A percentile compares a stretch with the other conserved stretches of the same genome.
Evolutionary conservation across 306 rosid species (phyloP).

Genomic region (Cucumis melo): DNA sequence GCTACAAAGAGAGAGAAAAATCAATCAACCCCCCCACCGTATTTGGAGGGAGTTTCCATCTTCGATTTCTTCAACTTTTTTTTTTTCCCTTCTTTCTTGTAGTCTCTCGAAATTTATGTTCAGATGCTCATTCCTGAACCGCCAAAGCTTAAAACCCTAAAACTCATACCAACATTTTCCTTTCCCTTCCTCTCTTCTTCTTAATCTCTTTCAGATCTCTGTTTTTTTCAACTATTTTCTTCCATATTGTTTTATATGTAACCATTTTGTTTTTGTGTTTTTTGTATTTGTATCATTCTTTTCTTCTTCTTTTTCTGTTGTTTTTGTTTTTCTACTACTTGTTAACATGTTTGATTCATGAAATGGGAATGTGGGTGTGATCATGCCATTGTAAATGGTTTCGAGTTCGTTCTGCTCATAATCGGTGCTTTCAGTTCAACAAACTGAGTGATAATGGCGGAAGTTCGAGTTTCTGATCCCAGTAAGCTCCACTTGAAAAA

Average conservation of each 20-base stretch:
- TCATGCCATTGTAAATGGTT: not conserved
- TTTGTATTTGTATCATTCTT: not conserved
- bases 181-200: not conserved
- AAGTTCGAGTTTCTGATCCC: constrained; percentile 52
- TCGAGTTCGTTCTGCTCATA: not conserved
- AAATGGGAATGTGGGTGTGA: constrained; percentile 4
- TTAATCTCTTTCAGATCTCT: constrained; percentile 9
- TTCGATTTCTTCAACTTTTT: not conserved
- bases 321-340: not conserved
- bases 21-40: not conserved
- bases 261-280: not conserved
- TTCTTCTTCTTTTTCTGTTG: not conserved
- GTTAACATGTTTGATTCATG: constrained; percentile 1
- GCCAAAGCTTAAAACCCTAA: constrained; percentile 13
- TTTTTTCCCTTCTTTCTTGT: not conserved
- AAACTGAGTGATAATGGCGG: constrained; percentile 27
- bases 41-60: constrained; percentile 9
- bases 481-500: constrained; percentile 70
- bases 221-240: not conserved
- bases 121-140: not conserved
- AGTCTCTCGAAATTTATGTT: not conserved
- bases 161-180: not conserved
- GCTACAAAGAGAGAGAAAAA: not conserved
- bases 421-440: not conserved
- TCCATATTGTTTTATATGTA: not conserved